phyloP scores from a whole-genome alignment of 768 basidiomycete genomes.

The Mycena olivaceomarginata region DNA sequence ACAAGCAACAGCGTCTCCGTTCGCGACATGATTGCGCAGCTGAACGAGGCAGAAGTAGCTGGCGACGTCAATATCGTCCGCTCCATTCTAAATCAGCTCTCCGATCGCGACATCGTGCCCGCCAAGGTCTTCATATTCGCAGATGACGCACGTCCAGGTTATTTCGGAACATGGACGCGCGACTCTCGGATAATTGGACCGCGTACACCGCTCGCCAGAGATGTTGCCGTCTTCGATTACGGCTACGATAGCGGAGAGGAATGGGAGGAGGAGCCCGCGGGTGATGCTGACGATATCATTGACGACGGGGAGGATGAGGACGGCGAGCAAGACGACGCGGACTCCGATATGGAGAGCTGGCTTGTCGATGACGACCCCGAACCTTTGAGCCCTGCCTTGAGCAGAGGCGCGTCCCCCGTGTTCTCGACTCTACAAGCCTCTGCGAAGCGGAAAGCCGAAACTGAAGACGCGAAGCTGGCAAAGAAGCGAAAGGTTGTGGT shows the following conservation, averaged over 20 bases:
- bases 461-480: slow-evolving; percentile 65
- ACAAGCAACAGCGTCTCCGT: slow-evolving; percentile 61
- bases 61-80: slow-evolving; percentile 85
- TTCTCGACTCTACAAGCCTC: slow-evolving; percentile 36
- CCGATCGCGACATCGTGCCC: slow-evolving; percentile 77
- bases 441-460: slow-evolving; percentile 82
- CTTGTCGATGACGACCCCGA: slow-evolving; percentile 86
- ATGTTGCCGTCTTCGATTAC: slow-evolving; percentile 89
- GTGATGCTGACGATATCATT: slow-evolving; percentile 85
- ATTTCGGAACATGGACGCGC: slow-evolving; percentile 96
- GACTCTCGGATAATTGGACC: slow-evolving; percentile 87
- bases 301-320: slow-evolving; percentile 83
- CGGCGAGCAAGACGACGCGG: slow-evolving; percentile 74
- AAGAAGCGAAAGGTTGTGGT: slow-evolving; percentile 89
- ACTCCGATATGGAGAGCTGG: slow-evolving; percentile 89
- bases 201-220: slow-evolving; percentile 88
- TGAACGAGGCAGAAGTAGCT: slow-evolving; percentile 86
- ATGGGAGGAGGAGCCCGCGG: slow-evolving; percentile 93
- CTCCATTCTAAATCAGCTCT: slow-evolving; percentile 75
- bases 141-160: slow-evolving; percentile 92
- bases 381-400: slow-evolving; percentile 53
- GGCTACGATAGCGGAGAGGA: slow-evolving; percentile 96
- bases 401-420: slow-evolving; percentile 34
- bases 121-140: slow-evolving; percentile 91
- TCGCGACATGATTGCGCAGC: slow-evolving; percentile 71